Percentiles rank a stretch among this genome's conserved stretches.
Evolutionary conservation across 768 basidiomycete species (phyloP).

Genomic region (Boletus edulis): DNA sequence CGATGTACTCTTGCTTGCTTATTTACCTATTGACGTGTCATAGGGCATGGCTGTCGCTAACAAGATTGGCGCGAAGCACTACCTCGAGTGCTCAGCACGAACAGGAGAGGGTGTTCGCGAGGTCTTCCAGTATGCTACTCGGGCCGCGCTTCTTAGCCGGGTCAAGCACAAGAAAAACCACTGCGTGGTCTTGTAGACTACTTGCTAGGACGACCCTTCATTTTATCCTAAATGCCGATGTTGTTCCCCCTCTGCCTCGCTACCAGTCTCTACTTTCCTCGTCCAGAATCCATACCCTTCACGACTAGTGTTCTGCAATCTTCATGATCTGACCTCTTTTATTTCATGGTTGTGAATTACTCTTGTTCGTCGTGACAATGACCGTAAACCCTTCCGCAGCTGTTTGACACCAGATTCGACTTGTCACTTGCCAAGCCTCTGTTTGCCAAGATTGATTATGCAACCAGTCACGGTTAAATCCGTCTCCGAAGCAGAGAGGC

Average conservation of each 20-base stretch:
- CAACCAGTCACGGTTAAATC: too few species aligned
- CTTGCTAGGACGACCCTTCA: slow-evolving; percentile 15
- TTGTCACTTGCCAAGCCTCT: too few species aligned
- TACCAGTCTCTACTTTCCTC: slow-evolving; percentile 15
- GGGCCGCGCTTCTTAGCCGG: slow-evolving; percentile 78
- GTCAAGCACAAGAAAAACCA: slow-evolving; percentile 42
- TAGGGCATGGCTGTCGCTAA: slow-evolving; percentile 93
- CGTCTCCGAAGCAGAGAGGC: too few species aligned
- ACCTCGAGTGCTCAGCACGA: slow-evolving; percentile 96
- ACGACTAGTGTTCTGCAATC: slow-evolving; percentile 38
- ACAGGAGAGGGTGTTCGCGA: slow-evolving; percentile 96
- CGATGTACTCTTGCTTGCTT: too few species aligned
- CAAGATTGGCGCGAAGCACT: slow-evolving; percentile 96
- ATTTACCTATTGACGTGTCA: slow-evolving; percentile 1
- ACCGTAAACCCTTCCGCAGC: too few species aligned
- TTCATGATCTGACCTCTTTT: slow-evolving; percentile 35
- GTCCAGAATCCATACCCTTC: slow-evolving; percentile 36
- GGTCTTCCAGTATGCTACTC: slow-evolving; percentile 97
- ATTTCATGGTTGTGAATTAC: slow-evolving; percentile 16
- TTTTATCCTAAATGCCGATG: slow-evolving; percentile 23
- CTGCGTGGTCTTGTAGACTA: slow-evolving; percentile 46
- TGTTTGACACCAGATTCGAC: too few species aligned
- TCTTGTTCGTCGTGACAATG: slow-evolving; percentile 2
- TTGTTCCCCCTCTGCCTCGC: slow-evolving; percentile 17
- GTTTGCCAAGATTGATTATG: too few species aligned